These are phyloP conservation scores for Euphorbia tirucalli DNA, from an alignment of 345 rosid genomes.

Conservation along the genomic window DNA sequence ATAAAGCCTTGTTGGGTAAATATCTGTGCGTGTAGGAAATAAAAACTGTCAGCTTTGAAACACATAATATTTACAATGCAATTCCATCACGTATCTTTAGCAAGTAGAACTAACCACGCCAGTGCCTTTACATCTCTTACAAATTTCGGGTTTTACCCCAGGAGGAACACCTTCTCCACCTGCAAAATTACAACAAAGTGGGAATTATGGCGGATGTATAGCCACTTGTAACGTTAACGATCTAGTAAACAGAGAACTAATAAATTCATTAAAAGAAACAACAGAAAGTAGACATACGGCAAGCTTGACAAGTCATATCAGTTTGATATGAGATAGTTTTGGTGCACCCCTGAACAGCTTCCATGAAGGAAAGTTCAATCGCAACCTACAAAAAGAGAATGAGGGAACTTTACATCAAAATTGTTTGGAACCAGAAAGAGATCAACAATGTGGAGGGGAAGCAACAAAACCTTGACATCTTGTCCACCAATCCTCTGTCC, in stretches of 20 bases:
- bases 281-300: slow-evolving; percentile 52
- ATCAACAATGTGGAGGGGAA: slow-evolving; percentile 4
- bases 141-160: slow-evolving; percentile 87
- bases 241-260: neutral
- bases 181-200: slow-evolving; percentile 24
- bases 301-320: slow-evolving; percentile 75
- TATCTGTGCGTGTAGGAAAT: slow-evolving; percentile 39
- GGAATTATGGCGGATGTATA: neutral
- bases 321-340: slow-evolving; percentile 84
- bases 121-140: slow-evolving; percentile 78
- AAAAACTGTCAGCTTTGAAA: neutral
- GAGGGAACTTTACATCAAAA: slow-evolving; percentile 4
- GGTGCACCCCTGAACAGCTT: slow-evolving; percentile 96
- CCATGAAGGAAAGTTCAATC: slow-evolving; percentile 95
- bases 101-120: slow-evolving; percentile 69
- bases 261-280: neutral
- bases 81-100: neutral
- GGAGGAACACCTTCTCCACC: slow-evolving; percentile 99
- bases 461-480: slow-evolving; percentile 73
- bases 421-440: slow-evolving; percentile 6
- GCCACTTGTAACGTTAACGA: neutral
- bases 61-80: neutral
- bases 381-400: slow-evolving; percentile 50
- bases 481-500: slow-evolving; percentile 71
- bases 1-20: slow-evolving; percentile 61